Conservation (phyloP, 495 filamentous ascomycete species). For the Aspergillus biplanus region DNA sequence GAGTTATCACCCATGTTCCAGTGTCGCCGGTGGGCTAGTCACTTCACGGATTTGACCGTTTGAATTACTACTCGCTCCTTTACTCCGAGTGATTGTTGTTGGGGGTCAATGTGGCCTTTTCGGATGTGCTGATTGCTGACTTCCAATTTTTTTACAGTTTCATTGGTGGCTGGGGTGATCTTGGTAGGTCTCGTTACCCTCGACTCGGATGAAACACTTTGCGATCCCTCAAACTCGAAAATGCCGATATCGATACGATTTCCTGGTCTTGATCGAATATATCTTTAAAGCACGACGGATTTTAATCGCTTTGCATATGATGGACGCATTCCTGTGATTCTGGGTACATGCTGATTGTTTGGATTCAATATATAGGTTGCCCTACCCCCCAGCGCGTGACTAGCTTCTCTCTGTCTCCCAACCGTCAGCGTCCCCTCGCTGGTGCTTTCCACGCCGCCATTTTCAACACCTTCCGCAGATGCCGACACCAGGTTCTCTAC, state of each 20-base stretch:
- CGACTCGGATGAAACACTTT: constrained; percentile 1
- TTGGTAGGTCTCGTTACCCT: constrained; percentile 65
- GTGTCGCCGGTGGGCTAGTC: constrained; percentile 1
- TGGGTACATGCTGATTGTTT: constrained; percentile 10
- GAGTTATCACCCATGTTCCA: constrained; percentile 47
- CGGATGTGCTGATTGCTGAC: constrained; percentile 29
- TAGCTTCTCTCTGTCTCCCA: constrained; percentile 64
- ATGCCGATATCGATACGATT: not conserved
- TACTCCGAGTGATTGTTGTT: not conserved
- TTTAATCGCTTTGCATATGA: not conserved
- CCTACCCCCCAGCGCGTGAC: constrained; percentile 64
- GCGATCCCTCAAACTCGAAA: not conserved
- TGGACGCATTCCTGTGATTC: not conserved
- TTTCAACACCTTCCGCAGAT: constrained; percentile 65
- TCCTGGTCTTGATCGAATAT: not conserved
- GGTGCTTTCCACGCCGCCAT: constrained; percentile 64
- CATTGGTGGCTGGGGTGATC: constrained; percentile 81
- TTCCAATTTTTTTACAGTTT: constrained; percentile 57
- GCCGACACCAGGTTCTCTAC: constrained; percentile 74
- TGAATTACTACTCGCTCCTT: not conserved
- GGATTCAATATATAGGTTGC: constrained; percentile 35
- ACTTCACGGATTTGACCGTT: constrained; percentile 13
- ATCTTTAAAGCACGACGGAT: not conserved
- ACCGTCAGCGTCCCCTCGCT: constrained; percentile 67
- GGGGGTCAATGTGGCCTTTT: not conserved